phyloP scores from a whole-genome alignment of 257 asterid genomes.

The Echium plantagineum region DNA sequence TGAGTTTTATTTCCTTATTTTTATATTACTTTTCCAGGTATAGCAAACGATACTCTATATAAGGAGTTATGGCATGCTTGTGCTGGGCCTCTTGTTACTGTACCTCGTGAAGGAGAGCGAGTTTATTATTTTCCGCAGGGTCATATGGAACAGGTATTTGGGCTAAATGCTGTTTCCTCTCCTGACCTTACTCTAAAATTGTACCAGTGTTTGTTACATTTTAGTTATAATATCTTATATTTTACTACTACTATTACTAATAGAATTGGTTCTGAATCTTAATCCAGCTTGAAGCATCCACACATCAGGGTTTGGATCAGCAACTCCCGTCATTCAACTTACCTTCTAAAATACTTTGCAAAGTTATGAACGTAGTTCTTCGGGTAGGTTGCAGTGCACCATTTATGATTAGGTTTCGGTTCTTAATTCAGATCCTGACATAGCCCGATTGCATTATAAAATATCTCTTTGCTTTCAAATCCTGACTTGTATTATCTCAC shows the following conservation, averaged over 20 bases:
- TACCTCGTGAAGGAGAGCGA: slow-evolving; percentile 65
- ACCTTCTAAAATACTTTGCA: slow-evolving; percentile 71
- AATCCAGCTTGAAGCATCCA: slow-evolving; percentile 75
- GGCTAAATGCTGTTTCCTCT: slow-evolving; percentile 8
- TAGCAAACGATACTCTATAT: slow-evolving; percentile 43
- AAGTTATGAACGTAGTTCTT: slow-evolving; percentile 61
- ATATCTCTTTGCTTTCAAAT: neutral
- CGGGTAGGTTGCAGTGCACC: slow-evolving; percentile 26
- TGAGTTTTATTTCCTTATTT: neutral
- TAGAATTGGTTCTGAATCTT: slow-evolving; percentile 9
- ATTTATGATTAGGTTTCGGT: neutral
- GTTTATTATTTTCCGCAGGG: slow-evolving; percentile 81
- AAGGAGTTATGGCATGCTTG: slow-evolving; percentile 84
- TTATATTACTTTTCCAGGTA: slow-evolving; percentile 24
- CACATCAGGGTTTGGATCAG: slow-evolving; percentile 62
- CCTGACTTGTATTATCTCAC: slow-evolving; percentile 1
- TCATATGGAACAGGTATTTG: slow-evolving; percentile 77
- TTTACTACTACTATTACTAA: neutral
- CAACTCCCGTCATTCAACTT: slow-evolving; percentile 64
- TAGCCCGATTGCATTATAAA: neutral
- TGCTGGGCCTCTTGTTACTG: slow-evolving; percentile 73
- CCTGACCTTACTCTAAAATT: neutral
- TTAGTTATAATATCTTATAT: neutral
- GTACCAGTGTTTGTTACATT: neutral
- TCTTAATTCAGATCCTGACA: neutral